These are phyloP conservation scores for Trifolium fragiferum DNA, from an alignment of 306 rosid species.

Conservation along the genomic window DNA sequence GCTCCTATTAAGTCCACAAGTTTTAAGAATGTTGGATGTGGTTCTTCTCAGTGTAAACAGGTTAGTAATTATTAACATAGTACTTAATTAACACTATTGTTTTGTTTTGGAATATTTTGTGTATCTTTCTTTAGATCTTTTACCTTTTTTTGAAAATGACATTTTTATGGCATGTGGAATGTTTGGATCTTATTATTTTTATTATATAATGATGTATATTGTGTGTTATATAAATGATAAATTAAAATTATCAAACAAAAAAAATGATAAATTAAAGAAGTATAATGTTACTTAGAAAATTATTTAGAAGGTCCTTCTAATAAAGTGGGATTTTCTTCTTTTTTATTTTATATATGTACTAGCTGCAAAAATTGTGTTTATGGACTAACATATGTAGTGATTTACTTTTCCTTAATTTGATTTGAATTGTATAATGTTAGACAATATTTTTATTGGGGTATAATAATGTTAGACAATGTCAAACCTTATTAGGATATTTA, in stretches of 20 bases:
- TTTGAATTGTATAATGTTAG: neutral
- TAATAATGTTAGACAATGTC: neutral
- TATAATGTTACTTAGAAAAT: neutral
- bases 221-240: neutral
- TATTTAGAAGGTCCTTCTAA: neutral
- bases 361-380: too few species aligned
- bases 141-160: neutral
- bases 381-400: neutral
- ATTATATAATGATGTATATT: constrained; percentile 1
- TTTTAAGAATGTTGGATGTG: constrained; percentile 56
- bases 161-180: neutral
- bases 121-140: neutral
- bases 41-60: constrained; percentile 79
- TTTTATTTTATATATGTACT: neutral
- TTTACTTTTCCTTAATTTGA: neutral
- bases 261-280: too few species aligned
- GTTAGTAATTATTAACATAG: constrained; percentile 38
- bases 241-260: too few species aligned
- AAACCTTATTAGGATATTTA: neutral
- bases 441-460: too few species aligned
- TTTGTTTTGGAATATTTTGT: neutral
- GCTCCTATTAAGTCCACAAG: constrained; percentile 59
- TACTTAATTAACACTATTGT: neutral
- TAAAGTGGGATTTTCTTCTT: neutral
- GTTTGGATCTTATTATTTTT: constrained; percentile 25